Conservation (phyloP, 495 filamentous ascomycete genomes). For the Lineolata rhizophorae region DNA sequence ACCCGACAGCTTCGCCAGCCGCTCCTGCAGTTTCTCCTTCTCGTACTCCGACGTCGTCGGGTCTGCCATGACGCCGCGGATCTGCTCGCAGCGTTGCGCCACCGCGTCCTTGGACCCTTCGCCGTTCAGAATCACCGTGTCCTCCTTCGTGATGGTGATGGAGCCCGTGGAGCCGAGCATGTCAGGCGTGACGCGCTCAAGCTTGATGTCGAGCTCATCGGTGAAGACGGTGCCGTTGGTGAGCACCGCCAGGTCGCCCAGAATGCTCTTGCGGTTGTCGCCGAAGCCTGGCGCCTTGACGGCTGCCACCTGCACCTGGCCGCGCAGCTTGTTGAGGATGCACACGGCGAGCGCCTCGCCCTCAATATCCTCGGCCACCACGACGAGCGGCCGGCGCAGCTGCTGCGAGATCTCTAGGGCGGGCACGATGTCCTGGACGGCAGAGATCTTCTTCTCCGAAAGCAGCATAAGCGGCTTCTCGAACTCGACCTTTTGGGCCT, state of each 20-base stretch:
- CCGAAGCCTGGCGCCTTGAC: conserved; percentile 99
- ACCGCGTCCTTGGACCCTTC: conserved; percentile 91
- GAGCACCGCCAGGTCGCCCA: conserved; percentile 83
- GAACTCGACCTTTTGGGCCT: conserved; percentile 96
- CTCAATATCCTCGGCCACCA: conserved; percentile 98
- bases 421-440: conserved; percentile 94
- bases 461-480: conserved; percentile 97
- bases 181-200: conserved; percentile 88
- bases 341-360: conserved; percentile 96
- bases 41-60: conserved; percentile 91
- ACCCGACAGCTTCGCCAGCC: conserved; percentile 95
- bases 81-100: conserved; percentile 92
- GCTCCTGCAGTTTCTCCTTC: conserved; percentile 99
- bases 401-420: conserved; percentile 93
- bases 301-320: conserved; percentile 92
- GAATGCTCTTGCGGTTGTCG: conserved; percentile 99
- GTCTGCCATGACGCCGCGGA: conserved; percentile 90
- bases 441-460: conserved; percentile 99
- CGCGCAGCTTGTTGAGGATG: conserved; percentile 98
- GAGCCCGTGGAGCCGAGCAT: conserved; percentile 93
- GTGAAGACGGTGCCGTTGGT: conserved; percentile 96
- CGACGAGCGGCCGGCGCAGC: conserved; percentile 82
- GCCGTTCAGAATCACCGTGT: conserved; percentile 96
- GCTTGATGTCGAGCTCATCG: conserved; percentile 94
- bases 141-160: conserved; percentile 99